Evolutionary conservation across 2,329 filamentous ascomycete species (phyloP).

Genomic region (Phaeophleospora eucalypticola): DNA sequence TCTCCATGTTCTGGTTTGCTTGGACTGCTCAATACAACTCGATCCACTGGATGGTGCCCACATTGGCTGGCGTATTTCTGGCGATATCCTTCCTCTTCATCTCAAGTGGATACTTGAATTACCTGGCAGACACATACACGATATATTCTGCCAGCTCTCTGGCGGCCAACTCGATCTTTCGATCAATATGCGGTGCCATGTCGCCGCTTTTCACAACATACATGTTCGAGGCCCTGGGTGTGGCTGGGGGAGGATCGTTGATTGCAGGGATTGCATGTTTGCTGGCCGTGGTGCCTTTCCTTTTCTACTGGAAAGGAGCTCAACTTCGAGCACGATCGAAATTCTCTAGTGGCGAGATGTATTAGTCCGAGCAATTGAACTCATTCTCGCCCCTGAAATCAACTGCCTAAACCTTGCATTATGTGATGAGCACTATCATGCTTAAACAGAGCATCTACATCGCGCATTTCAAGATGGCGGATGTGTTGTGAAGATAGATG

Average conservation of each 20-base stretch:
- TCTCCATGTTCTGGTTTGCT: slow-evolving; percentile 35
- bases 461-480: slow-evolving; percentile 1
- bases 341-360: too few species aligned
- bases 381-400: too few species aligned
- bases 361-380: too few species aligned
- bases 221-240: slow-evolving; percentile 31
- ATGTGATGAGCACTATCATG: too few species aligned
- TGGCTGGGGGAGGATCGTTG: slow-evolving; percentile 34
- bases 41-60: slow-evolving; percentile 46
- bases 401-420: too few species aligned
- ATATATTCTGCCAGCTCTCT: slow-evolving; percentile 33
- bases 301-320: slow-evolving; percentile 31
- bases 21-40: slow-evolving; percentile 38
- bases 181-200: slow-evolving; percentile 29
- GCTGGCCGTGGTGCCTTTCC: slow-evolving; percentile 33
- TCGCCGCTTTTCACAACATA: slow-evolving; percentile 31
- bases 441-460: too few species aligned
- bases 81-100: slow-evolving; percentile 41
- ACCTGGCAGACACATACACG: slow-evolving; percentile 51
- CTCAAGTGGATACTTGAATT: slow-evolving; percentile 53
- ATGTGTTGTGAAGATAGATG: too few species aligned
- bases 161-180: slow-evolving; percentile 30
- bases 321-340: slow-evolving; percentile 1
- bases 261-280: slow-evolving; percentile 43
- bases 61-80: slow-evolving; percentile 44